Conservation (phyloP, 148 eudicot species). For the Rhododendron mucronatum region DNA sequence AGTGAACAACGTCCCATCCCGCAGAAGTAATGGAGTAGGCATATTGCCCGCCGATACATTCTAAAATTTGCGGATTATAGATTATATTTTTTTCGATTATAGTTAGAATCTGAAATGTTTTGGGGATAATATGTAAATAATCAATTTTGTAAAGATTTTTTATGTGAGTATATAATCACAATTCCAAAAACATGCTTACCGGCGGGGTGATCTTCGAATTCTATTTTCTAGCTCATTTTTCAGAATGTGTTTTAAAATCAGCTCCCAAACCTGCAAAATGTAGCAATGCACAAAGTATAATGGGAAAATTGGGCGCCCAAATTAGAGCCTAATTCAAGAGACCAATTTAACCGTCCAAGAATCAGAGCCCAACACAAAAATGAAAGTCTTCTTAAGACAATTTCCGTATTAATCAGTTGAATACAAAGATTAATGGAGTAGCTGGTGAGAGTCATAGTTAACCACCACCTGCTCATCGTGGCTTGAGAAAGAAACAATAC, state of each 20-base stretch:
- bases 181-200: not conserved
- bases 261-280: not conserved
- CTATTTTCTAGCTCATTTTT: not conserved
- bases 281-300: not conserved
- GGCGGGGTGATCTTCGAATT: not conserved
- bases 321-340: not conserved
- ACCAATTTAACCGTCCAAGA: not conserved
- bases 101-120: not conserved
- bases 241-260: not conserved
- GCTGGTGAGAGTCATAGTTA: too few relatives aligned
- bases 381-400: not conserved
- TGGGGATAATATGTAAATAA: not conserved
- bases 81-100: too few relatives aligned
- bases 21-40: too few relatives aligned
- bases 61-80: too few relatives aligned
- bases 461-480: not conserved
- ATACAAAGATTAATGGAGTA: too few relatives aligned
- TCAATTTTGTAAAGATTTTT: too few relatives aligned
- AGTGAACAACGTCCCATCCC: too few relatives aligned
- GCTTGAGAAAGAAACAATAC: not conserved
- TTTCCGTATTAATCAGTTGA: not conserved
- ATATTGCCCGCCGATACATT: too few relatives aligned
- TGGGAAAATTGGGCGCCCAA: not conserved
- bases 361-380: not conserved
- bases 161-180: not conserved